Evolutionary conservation across 768 basidiomycete genomes (phyloP), one percentile per base, ranked within the genome.

Genomic region (Mycena pura): DNA sequence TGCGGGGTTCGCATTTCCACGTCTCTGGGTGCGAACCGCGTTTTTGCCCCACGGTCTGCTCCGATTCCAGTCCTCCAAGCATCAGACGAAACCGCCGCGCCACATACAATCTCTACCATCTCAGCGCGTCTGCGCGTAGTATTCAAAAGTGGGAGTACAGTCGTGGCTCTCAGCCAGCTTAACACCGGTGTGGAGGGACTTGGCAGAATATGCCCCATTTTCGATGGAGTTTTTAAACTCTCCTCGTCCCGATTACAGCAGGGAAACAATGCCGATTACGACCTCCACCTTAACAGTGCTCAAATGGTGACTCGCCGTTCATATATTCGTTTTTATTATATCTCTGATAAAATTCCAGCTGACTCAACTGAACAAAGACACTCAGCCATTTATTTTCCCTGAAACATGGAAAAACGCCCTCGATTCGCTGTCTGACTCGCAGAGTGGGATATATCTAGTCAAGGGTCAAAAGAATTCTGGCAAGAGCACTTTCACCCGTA

Each of bases 401-500:
- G 61, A 72, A 10, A 75, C 80, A 5, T 82, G 82, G 80, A 66
- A 70, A 19, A 62, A 65, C 27, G 75, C 77, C n/a, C 68, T 85
- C 3, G 64, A 74, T 17, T 65, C 69, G 5, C 50, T 60, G 10
- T 57, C 59, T 38, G 52, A 67, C 15, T 56, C 55, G 9, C 53
- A 58, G 75, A 77, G 52, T 43, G 57, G 74, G 0, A 75, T 89
- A 0, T 88, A 80, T 61, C 69, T 97, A 2, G 82, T 99, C 21
- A 93, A 89, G 69, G 96, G 96, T 1, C 84, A 92, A 1, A 96
- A 93, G 73, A 88, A 92, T 48, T 82, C 86, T 8, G 96, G 96
- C 0, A 99, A 99, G 74, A 96, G 94, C 62, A 93, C 93, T 0
- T 90, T 98, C 68, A 86, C 91, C 0, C 79, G 91, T 53, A 85